phyloP scores from a whole-genome alignment of 202 grass and related monocot genomes.

The Digitaria exilis region DNA sequence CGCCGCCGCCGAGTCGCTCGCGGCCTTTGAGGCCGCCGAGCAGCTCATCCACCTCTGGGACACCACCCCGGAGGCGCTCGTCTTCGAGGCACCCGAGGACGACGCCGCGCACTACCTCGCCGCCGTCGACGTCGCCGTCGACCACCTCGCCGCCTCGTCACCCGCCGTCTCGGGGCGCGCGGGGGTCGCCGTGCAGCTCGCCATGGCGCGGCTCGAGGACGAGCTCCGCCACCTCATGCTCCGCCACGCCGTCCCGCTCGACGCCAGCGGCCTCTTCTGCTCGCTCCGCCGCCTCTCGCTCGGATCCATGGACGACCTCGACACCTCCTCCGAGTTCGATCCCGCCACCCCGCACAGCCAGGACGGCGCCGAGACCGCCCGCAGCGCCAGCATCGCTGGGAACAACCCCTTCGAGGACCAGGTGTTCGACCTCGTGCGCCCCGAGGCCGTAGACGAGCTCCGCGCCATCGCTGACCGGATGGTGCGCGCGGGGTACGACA shows the following conservation, averaged over 20 bases:
- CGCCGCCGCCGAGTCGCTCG: background rate
- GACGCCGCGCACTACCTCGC: slow-evolving; percentile 64
- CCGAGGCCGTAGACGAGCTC: slow-evolving; percentile 61
- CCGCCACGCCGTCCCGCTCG: slow-evolving; percentile 72
- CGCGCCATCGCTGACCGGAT: slow-evolving; percentile 68
- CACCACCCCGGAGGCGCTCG: slow-evolving; percentile 63
- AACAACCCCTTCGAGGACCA: slow-evolving; percentile 72
- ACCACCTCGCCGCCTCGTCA: background rate
- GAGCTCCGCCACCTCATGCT: slow-evolving; percentile 86
- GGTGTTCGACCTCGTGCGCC: slow-evolving; percentile 72
- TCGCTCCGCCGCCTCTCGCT: slow-evolving; percentile 91
- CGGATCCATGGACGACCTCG: slow-evolving; percentile 81
- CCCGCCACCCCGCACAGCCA: slow-evolving; percentile 52
- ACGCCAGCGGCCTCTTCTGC: slow-evolving; percentile 74
- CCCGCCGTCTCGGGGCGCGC: slow-evolving; percentile 33
- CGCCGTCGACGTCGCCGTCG: slow-evolving; percentile 68
- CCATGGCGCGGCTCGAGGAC: slow-evolving; percentile 92
- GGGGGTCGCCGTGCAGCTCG: slow-evolving; percentile 69
- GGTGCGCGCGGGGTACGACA: slow-evolving; percentile 62
- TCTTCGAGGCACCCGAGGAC: slow-evolving; percentile 70
- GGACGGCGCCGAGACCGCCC: slow-evolving; percentile 40
- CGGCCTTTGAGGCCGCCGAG: slow-evolving; percentile 65
- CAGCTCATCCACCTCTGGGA: slow-evolving; percentile 78
- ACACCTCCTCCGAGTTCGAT: slow-evolving; percentile 82
- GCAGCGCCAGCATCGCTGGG: slow-evolving; percentile 42